phyloP scores from a whole-genome alignment of 176 grass and related monocot genomes.

The Luzula sylvatica region DNA sequence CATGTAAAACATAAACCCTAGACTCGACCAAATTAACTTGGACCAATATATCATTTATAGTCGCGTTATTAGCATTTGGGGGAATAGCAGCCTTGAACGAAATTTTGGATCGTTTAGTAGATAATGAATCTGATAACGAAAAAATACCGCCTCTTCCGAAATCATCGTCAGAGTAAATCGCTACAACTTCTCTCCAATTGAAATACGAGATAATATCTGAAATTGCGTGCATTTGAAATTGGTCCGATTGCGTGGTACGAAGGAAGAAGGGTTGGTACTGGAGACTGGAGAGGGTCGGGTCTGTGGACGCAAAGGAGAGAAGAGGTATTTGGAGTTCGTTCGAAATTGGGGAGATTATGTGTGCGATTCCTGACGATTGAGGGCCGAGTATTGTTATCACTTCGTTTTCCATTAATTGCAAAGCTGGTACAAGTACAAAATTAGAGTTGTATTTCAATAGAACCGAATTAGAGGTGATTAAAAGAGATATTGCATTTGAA shows the following conservation, averaged over 20 bases:
- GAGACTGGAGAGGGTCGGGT: slow-evolving; percentile 55
- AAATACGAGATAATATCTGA: slow-evolving; percentile 39
- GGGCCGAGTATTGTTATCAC: slow-evolving; percentile 61
- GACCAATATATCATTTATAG: slow-evolving; percentile 29
- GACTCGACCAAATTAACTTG: slow-evolving; percentile 56
- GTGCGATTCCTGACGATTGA: slow-evolving; percentile 58
- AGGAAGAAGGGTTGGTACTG: slow-evolving; percentile 65
- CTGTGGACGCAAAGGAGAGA: slow-evolving; percentile 72
- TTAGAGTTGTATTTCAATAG: too few species aligned
- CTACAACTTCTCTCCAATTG: slow-evolving; percentile 56
- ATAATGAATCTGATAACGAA: slow-evolving; percentile 46
- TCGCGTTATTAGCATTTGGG: slow-evolving; percentile 18
- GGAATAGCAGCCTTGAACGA: slow-evolving; percentile 52
- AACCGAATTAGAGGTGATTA: too few species aligned
- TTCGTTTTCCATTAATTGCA: slow-evolving; percentile 55
- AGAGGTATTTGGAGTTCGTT: slow-evolving; percentile 64
- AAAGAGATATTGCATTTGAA: too few species aligned
- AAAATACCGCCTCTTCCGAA: slow-evolving; percentile 53
- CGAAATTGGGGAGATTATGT: slow-evolving; percentile 55
- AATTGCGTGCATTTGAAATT: slow-evolving; percentile 68
- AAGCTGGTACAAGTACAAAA: slow-evolving; percentile 23
- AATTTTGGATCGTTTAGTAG: slow-evolving; percentile 19
- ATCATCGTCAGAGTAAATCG: slow-evolving; percentile 63
- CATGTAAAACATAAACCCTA: slow-evolving; percentile 69
- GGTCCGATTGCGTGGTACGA: slow-evolving; percentile 36